Evolutionary conservation across 768 basidiomycete genomes (phyloP), one percentile per base, ranked within the genome.

Genomic region (Hebeloma cylindrosporum): DNA sequence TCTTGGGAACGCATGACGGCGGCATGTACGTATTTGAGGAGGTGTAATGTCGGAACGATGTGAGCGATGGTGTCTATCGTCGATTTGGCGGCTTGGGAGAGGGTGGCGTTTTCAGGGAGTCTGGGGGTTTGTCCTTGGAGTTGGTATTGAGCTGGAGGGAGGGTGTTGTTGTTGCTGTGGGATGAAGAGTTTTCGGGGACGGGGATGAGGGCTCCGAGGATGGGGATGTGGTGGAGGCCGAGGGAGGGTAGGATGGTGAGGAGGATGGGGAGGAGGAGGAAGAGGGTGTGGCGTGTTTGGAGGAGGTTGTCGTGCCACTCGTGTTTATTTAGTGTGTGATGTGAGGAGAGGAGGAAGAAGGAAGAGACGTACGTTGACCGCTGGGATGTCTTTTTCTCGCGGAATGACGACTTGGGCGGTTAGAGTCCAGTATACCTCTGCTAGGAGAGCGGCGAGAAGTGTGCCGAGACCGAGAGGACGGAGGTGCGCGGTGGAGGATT

Each of bases 221-320:
- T 56, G 53, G 66, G 57, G 45, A 66, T 42, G 44, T 52, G 69
- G 63, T 59, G 69, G 53, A 52, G 58, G 54, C 44, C 59, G 51
- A 48, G 65, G 54, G 45, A 54, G 18, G 68, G 70, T 4, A 78
- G 71, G 38, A 69, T 51, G 57, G 75, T 72, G 7, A 81, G 57
- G 40, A 76, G 26, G 20, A 79, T 50, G 4, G 85, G 82, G 2
- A 88, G 67, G 22, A 72, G 5, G 44, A 86, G 66, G 64, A 88
- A 83, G 41, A 85, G 60, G 1, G 70, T 20, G 41, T 77, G 75
- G n/a, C 87, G 84, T 25, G 64, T 48, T 36, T 71, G 58, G 58
- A 76, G 73, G 27, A 83, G 63, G 20, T 58, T 67, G 59, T 88
- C 84, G 63, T 86, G 82, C 80, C 80, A 83, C 86, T 88, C 39